Base-by-base conservation (phyloP, 2,329 filamentous ascomycete species). In the Dactylellina leptospora region DNA sequence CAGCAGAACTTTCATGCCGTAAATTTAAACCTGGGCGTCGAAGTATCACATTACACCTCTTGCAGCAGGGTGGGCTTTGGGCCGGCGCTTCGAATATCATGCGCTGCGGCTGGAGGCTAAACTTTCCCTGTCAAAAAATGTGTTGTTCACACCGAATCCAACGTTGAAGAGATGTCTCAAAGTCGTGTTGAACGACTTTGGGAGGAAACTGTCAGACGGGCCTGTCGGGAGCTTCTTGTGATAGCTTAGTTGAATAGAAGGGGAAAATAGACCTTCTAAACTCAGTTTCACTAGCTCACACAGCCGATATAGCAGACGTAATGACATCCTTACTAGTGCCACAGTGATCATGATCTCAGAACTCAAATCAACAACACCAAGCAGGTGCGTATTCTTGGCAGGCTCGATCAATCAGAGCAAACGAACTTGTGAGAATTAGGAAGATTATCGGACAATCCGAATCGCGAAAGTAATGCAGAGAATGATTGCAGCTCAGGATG, bases 21-120 rank as follows among this genome's bases (percentile, higher is more conserved):
- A 16, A 23, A 18, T 30, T 38, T 20, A 48, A 27, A 25, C 36
- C 42, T 45, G 56, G 42, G 58, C 45, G 22, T 20, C 11, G 8
- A 10, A 44, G 42, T 28, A 44, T 63, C 58, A 63, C 66, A 50
- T 63, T 71, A 45, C 40, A 45, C 54, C 44, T 55, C 33, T 13
- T 33, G 38, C 40, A 50, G 50, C 66, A 10, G 47, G 45, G 50
- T 58, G 30, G 42, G 16, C 18, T 58, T 60, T 40, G 42, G 28
- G 18, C n/a, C 33, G 66, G 66, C 66, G 66, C 66, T 71, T 71
- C 30, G 42, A 53, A 45, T 13, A 50, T 71, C 42, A 71, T 71
- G 66, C 66, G 66, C 27, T 58, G 36, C 33, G 33, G 45, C 28
- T 28, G 30, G 28, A 44, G 47, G 38, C 30, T 61, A 47, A 56